Base-by-base conservation (phyloP, 176 grass and related monocot species). In the Alloteropsis semialata region DNA sequence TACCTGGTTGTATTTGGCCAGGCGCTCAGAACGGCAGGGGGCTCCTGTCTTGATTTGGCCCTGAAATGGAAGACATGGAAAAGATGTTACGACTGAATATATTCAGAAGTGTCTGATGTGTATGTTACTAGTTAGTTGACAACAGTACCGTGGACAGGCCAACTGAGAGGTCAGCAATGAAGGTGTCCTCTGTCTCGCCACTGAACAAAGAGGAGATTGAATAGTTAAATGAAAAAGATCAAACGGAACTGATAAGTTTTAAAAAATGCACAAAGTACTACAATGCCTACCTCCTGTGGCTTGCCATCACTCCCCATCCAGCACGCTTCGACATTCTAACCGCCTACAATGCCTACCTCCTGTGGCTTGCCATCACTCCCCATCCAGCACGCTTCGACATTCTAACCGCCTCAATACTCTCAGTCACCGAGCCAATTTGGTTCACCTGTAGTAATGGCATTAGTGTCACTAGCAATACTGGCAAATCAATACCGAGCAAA, bases 41-140 rank as follows among this genome's bases (percentile, higher is more conserved):
- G 96, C 96, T 69, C 96, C 96, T 6, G 96, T 98, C 84, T 98
- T 98, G 85, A 98, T 98, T 72, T 98, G 93, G 22, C 96, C 96
- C 96, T 98, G 79, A 62, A 69, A 69, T 43, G 9, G 18, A 86
- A 82, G 5, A 21, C 28, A 69, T 44, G 69, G 64, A 56, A 65
- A 75, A 25, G 6, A 25, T 33, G 24, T 80, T 70, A 85, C 41
- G 48, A 64, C 39, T 33, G 44, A 65, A 80, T 0, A 13, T 4
- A 82, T 36, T 21, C 39, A 69, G 51, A 44, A 78, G 32, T 9
- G 16, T 21, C 18, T 45, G 0, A 56, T 4, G 15, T 70, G 25
- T 24, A 46, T 69, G 39, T 29, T 65, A 29, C 48, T 46, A 41
- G 21, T 12, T 36, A 48, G 75, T 55, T 29, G 27, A 77, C 61